Base-by-base conservation (phyloP, 2,329 filamentous ascomycete genomes). In the Colletotrichum cordylinicola region DNA sequence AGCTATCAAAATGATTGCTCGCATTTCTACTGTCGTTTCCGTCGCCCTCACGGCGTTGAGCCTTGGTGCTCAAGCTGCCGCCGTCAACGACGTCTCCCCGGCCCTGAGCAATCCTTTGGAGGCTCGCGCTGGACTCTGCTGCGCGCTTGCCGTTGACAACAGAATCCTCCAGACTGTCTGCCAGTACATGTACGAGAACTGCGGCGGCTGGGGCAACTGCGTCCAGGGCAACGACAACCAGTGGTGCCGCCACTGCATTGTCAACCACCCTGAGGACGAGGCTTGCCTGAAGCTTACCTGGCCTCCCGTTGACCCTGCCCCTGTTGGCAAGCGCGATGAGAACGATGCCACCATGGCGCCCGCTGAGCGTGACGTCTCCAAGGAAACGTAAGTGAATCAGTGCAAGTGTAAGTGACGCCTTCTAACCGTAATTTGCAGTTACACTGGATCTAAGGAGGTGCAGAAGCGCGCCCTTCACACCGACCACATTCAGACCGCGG, bases 341-440 rank as follows among this genome's bases (percentile, higher is more conserved):
- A 48, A 10, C n/a, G 43, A 48, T 3, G 43, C 43, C 43, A 48
- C 43, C 43, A 13, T 48, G 43, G n/a, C 43, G 1, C 43, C 43
- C 21, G 43, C 43, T 48, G n/a, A 48, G 43, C 43, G 43, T 48
- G 43, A 48, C 10, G 43, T 48, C 43, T 48, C 43, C 43, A 48
- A 48, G 43, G 43, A 48, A 48, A 48, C 43, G 43, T 48, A 21
- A 48, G 43, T 48, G 10, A 48, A 48, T 0, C 10, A 4, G n/a
- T 48, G 43, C 43, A 10, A 0, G 1, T 48, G n/a, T 1, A 1
- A 21, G 0, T 4, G 43, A 48, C n/a, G 0, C 43, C 43, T 21
- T 18, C n/a, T 48, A 21, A 48, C n/a, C 16, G 9, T 12, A 33
- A 48, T 48, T 21, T 10, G n/a, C n/a, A 48, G 43, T n/a, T 48